Conservation (phyloP, 768 basidiomycete genomes). For the Boletus pseudopeckii region DNA sequence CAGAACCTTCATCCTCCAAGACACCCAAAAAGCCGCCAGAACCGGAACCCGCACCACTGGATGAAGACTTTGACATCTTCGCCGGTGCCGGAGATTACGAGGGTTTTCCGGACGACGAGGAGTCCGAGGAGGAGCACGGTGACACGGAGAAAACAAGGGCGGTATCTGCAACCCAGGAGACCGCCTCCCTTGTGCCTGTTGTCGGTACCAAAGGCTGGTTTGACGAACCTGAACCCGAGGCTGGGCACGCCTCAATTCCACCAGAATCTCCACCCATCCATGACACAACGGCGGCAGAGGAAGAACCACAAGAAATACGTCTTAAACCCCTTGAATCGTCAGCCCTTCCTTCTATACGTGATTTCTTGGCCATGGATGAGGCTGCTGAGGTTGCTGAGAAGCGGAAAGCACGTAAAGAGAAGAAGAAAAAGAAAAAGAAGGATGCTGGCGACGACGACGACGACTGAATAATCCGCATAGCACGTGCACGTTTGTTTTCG, state of each 20-base stretch:
- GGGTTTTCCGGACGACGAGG: conserved; percentile 58
- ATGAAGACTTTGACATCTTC: conserved; percentile 84
- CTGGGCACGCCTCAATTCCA: neutral
- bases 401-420: conserved; percentile 71
- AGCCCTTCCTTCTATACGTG: conserved; percentile 75
- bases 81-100: conserved; percentile 82
- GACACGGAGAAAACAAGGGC: conserved; percentile 16
- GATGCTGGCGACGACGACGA: conserved; percentile 31
- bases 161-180: conserved; percentile 8
- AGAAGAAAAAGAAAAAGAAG: conserved; percentile 51
- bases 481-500: neutral
- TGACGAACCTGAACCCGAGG: conserved; percentile 36
- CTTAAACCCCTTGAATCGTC: conserved; percentile 79
- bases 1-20: conserved; percentile 6
- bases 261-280: conserved; percentile 12
- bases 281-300: conserved; percentile 9
- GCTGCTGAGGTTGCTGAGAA: conserved; percentile 64
- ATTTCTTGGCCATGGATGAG: conserved; percentile 75
- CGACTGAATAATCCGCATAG: conserved; percentile 2
- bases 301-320: conserved; percentile 44
- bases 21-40: conserved; percentile 9
- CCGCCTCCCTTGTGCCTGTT: conserved; percentile 2
- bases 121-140: conserved; percentile 39
- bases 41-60: conserved; percentile 24
- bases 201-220: conserved; percentile 42